Conservation (phyloP, 2,329 filamentous ascomycete genomes). For the Phoma sp. region DNA sequence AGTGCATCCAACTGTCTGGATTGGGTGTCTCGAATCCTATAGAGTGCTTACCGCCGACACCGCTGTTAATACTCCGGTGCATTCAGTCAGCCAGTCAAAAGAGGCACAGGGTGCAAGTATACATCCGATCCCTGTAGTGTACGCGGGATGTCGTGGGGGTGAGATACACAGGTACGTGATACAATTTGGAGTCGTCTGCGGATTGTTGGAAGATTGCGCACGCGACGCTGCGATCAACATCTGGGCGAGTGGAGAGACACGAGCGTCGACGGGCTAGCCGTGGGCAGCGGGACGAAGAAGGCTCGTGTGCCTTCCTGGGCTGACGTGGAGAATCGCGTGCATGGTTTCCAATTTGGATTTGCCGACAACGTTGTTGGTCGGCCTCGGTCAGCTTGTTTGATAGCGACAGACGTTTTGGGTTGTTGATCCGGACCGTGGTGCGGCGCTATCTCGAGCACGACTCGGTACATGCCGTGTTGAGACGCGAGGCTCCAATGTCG, state of each 20-base stretch:
- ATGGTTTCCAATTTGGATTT: constrained; percentile 10
- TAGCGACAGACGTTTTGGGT: constrained; percentile 11
- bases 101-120: constrained; percentile 1
- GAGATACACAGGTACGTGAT: constrained; percentile 33
- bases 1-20: constrained; percentile 1
- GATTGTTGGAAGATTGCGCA: constrained; percentile 16
- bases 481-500: constrained; percentile 14
- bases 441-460: constrained; percentile 9
- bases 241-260: constrained; percentile 24
- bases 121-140: constrained; percentile 23
- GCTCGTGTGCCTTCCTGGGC: constrained; percentile 30
- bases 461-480: constrained; percentile 17
- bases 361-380: constrained; percentile 11
- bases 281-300: constrained; percentile 22
- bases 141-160: constrained; percentile 35
- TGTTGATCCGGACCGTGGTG: constrained; percentile 12
- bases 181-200: constrained; percentile 33
- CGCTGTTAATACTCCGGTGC: constrained; percentile 15
- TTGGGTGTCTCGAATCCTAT: constrained; percentile 1
- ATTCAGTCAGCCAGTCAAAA: constrained; percentile 17
- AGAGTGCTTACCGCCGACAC: constrained; percentile 19
- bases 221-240: constrained; percentile 19
- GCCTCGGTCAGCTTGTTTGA: constrained; percentile 17
- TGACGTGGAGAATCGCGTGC: constrained; percentile 28
- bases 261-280: constrained; percentile 19